These are phyloP conservation scores for Coniochaeta ligniaria DNA, from an alignment of 2,329 filamentous ascomycete genomes.

Conservation along the genomic window DNA sequence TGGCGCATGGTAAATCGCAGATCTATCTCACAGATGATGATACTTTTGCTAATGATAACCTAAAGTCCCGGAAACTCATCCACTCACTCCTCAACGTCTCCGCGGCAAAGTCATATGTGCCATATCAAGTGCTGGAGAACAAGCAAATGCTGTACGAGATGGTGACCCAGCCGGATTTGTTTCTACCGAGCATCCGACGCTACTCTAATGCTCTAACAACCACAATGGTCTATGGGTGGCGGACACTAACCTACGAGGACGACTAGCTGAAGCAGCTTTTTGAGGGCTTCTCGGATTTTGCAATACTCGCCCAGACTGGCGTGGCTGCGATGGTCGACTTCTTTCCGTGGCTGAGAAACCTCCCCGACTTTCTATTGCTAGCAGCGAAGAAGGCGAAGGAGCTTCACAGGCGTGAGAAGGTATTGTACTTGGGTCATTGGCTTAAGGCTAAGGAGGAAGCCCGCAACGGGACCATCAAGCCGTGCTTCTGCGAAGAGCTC, in stretches of 20 bases:
- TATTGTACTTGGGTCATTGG: conserved; percentile 32
- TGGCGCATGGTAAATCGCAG: conserved; percentile 9
- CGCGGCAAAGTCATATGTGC: conserved; percentile 38
- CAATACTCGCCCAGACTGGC: conserved; percentile 30
- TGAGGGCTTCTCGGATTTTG: conserved; percentile 32
- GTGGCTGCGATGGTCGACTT: conserved; percentile 36
- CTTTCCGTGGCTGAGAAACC: conserved; percentile 32
- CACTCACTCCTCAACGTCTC: conserved; percentile 40
- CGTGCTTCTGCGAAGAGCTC: conserved; percentile 16
- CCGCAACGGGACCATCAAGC: conserved; percentile 13
- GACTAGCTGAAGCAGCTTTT: conserved; percentile 32
- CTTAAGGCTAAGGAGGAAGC: conserved; percentile 28
- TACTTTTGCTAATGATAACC: neutral
- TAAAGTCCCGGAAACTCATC: conserved; percentile 14
- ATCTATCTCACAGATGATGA: neutral
- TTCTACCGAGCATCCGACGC: conserved; percentile 36
- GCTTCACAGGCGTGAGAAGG: conserved; percentile 34
- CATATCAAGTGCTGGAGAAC: conserved; percentile 49
- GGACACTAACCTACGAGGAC: conserved; percentile 32
- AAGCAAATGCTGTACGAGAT: conserved; percentile 44
- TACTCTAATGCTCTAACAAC: conserved; percentile 43
- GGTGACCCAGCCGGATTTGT: conserved; percentile 32
- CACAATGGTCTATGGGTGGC: conserved; percentile 42
- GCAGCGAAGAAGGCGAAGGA: conserved; percentile 28
- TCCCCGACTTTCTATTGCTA: conserved; percentile 36